Percentiles rank a stretch among this genome's conserved stretches.
phyloP scores from a whole-genome alignment of 1,139 yeast genomes.

The Hemisphaericaspora xylanilytica region DNA sequence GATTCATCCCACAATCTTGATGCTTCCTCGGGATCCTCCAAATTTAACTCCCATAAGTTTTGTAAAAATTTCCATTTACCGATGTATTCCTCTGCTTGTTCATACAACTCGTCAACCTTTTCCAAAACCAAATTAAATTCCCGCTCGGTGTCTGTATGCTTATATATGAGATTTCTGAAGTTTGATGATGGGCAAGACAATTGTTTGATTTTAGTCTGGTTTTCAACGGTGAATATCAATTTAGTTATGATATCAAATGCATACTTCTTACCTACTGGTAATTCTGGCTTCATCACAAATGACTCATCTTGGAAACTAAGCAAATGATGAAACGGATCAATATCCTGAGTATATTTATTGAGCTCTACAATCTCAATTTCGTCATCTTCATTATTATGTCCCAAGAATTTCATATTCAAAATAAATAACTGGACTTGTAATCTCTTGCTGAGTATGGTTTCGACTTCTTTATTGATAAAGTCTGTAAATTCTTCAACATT shows the following conservation, averaged over 20 bases:
- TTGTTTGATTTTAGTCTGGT: constrained; percentile 11
- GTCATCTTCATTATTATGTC: constrained; percentile 3
- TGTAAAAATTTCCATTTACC: constrained; percentile 57
- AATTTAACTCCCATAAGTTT: constrained; percentile 53
- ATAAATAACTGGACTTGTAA: constrained; percentile 14
- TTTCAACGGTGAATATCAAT: constrained; percentile 15
- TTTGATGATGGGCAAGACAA: constrained; percentile 3
- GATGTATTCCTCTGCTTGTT: constrained; percentile 34
- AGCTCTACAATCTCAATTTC: constrained; percentile 10
- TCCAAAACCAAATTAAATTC: constrained; percentile 11
- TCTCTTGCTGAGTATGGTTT: constrained; percentile 26
- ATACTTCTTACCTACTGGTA: constrained; percentile 21
- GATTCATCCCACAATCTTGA: constrained; percentile 21
- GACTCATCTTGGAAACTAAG: constrained; percentile 43
- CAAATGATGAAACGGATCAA: constrained; percentile 23
- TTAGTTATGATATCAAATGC: constrained; percentile 15
- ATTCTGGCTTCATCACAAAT: constrained; percentile 36
- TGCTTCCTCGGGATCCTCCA: constrained; percentile 22
- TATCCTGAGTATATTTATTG: constrained; percentile 9
- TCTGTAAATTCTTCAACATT: constrained; percentile 37
- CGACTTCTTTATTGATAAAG: constrained; percentile 40
- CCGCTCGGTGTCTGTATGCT: background rate
- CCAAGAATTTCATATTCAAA: constrained; percentile 6
- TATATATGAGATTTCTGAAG: constrained; percentile 1
- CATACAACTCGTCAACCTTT: constrained; percentile 20